phyloP scores from a whole-genome alignment of 305 asterid species.

The Solanum hybrid region DNA sequence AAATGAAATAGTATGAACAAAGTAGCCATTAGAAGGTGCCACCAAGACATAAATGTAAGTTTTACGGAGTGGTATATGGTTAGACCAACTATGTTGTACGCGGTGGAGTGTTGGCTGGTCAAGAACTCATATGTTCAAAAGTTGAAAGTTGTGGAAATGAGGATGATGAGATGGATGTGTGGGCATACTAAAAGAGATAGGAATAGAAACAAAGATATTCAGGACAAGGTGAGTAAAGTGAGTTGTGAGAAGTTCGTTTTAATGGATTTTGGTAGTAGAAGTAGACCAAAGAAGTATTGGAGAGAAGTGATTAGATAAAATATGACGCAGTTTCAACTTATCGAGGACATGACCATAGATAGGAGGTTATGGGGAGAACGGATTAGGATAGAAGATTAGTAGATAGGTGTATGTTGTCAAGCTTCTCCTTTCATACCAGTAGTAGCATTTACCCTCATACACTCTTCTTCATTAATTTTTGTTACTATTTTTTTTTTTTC shows the following conservation, averaged over 20 bases:
- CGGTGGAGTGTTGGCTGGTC: neutral
- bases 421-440: neutral
- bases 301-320: neutral
- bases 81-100: neutral
- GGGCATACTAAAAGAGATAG: neutral
- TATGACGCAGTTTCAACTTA: too few species aligned
- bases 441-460: neutral
- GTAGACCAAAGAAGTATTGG: neutral
- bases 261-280: neutral
- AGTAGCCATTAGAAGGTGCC: neutral
- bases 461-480: too few species aligned
- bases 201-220: neutral
- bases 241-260: neutral
- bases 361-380: rapidly evolving
- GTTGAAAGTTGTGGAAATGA: neutral
- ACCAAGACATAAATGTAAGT: neutral
- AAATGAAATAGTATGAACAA: neutral
- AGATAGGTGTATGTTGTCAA: neutral
- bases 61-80: neutral
- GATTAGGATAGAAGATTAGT: neutral
- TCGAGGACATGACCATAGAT: neutral
- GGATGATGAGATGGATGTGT: neutral
- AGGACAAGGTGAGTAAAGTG: neutral
- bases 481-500: neutral
- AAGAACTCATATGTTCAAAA: neutral